Evolutionary conservation across 345 rosid genomes (phyloP).

Genomic region (Sonneratia caseolaris): DNA sequence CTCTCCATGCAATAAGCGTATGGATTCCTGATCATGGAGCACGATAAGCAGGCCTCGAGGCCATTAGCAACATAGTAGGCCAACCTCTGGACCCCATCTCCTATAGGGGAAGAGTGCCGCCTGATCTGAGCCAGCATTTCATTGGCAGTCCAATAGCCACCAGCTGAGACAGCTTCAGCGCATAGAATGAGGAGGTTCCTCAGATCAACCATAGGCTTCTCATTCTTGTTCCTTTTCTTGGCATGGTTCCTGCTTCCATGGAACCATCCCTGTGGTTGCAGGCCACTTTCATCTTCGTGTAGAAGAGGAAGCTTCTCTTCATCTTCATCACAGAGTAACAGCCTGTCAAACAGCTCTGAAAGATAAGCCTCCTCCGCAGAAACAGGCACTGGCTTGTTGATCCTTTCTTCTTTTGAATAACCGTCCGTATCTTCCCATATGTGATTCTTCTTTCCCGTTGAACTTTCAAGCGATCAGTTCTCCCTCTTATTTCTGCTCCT

Average conservation of each 20-base stretch:
- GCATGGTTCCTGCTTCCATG: slow-evolving; percentile 16
- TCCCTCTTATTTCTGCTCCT: slow-evolving; percentile 20
- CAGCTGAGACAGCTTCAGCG: slow-evolving; percentile 31
- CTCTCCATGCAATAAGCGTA: slow-evolving; percentile 9
- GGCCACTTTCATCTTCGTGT: neutral
- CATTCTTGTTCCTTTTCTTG: slow-evolving; percentile 17
- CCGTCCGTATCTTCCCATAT: slow-evolving; percentile 29
- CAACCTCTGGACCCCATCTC: slow-evolving; percentile 36
- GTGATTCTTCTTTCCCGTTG: slow-evolving; percentile 48
- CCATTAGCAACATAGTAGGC: slow-evolving; percentile 39
- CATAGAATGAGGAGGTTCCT: slow-evolving; percentile 37
- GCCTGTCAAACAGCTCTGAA: slow-evolving; percentile 55
- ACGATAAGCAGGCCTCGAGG: slow-evolving; percentile 27
- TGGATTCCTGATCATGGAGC: slow-evolving; percentile 5
- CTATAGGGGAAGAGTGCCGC: slow-evolving; percentile 27
- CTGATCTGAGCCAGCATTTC: slow-evolving; percentile 31
- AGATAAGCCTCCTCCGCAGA: slow-evolving; percentile 30
- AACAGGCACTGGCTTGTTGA: slow-evolving; percentile 43
- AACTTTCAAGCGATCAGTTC: slow-evolving; percentile 16
- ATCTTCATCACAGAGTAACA: slow-evolving; percentile 19
- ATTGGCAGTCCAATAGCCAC: slow-evolving; percentile 21
- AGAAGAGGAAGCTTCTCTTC: neutral
- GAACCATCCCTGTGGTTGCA: slow-evolving; percentile 9
- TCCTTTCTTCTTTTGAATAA: slow-evolving; percentile 34
- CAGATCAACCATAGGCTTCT: slow-evolving; percentile 26